phyloP scores from a whole-genome alignment of 2,329 filamentous ascomycete genomes.

The Hymenoscyphus fructigenus region DNA sequence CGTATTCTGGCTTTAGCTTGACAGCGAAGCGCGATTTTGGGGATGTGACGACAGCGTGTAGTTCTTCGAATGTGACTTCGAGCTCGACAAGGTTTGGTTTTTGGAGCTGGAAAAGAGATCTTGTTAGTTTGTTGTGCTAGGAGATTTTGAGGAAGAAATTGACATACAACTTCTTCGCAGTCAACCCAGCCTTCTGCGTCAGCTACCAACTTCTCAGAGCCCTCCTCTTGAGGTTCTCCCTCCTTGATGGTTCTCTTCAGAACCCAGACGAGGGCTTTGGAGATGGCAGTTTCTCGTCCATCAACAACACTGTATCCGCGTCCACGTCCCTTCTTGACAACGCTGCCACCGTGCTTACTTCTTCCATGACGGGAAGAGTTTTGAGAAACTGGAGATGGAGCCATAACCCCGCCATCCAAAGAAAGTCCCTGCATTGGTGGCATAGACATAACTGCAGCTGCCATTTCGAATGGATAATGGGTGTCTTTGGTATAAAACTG shows the following conservation, averaged over 20 bases:
- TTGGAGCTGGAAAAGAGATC: constrained; percentile 34
- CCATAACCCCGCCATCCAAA: constrained; percentile 35
- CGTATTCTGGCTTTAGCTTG: constrained; percentile 34
- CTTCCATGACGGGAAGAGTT: constrained; percentile 35
- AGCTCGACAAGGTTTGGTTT: constrained; percentile 40
- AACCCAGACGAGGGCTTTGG: constrained; percentile 44
- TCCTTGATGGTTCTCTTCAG: constrained; percentile 41
- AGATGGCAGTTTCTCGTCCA: constrained; percentile 41
- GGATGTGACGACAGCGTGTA: constrained; percentile 39
- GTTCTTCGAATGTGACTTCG: constrained; percentile 39
- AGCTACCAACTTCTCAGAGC: constrained; percentile 39
- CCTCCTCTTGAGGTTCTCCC: constrained; percentile 39
- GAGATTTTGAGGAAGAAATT: constrained; percentile 23
- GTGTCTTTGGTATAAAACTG: constrained; percentile 9
- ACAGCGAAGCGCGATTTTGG: constrained; percentile 42
- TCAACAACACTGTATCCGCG: constrained; percentile 44
- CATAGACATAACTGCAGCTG: constrained; percentile 32
- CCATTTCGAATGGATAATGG: constrained; percentile 26
- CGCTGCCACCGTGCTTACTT: constrained; percentile 33
- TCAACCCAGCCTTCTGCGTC: constrained; percentile 44
- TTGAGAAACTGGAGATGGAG: constrained; percentile 35
- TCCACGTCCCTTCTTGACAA: constrained; percentile 38
- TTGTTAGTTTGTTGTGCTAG: constrained; percentile 1
- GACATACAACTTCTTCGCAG: constrained; percentile 43
- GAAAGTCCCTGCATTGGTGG: constrained; percentile 30